phyloP scores from a whole-genome alignment of 768 basidiomycete genomes.

The Lactarius akahatsu region DNA sequence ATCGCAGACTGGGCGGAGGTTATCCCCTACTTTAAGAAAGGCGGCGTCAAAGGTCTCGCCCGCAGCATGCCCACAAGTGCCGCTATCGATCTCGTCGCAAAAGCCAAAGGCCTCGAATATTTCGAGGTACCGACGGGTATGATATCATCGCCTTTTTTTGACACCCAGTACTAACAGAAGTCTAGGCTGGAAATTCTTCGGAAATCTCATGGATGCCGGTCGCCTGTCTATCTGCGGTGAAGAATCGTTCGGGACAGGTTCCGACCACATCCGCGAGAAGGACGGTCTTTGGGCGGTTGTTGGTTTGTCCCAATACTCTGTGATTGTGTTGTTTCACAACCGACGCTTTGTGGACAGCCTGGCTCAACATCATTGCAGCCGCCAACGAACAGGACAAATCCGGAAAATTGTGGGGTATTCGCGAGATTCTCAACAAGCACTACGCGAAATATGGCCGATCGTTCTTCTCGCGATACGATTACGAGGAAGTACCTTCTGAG shows the following conservation, averaged over 20 bases:
- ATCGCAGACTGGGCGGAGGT: conserved; percentile 95
- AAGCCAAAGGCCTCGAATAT: conserved; percentile 87
- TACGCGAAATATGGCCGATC: conserved; percentile 93
- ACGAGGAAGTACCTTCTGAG: conserved; percentile 93
- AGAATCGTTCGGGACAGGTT: conserved; percentile 99
- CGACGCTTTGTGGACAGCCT: conserved; percentile 52
- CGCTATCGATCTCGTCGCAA: conserved; percentile 93
- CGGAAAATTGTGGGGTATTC: conserved; percentile 81
- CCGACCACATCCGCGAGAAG: conserved; percentile 99
- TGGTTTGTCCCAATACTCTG: conserved; percentile 51
- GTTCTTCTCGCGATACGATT: conserved; percentile 99
- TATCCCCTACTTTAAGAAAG: conserved; percentile 89
- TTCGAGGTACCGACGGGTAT: conserved; percentile 96
- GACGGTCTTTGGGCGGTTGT: conserved; percentile 98
- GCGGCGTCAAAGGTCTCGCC: conserved; percentile 92
- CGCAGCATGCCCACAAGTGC: conserved; percentile 97
- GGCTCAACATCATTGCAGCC: conserved; percentile 95
- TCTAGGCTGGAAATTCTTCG: conserved; percentile 99
- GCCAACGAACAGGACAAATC: conserved; percentile 64
- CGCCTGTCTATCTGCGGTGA: conserved; percentile 98
- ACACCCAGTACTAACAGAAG: conserved; percentile 2
- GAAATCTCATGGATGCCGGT: conserved; percentile 99
- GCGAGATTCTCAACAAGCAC: conserved; percentile 83
- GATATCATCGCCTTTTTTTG: conserved; percentile 28
- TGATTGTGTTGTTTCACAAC: background rate